Evolutionary conservation across 371 early-diverging fungal genomes (phyloP), one percentile per base, ranked within the genome.

Genomic region (Mucor irregularis): DNA sequence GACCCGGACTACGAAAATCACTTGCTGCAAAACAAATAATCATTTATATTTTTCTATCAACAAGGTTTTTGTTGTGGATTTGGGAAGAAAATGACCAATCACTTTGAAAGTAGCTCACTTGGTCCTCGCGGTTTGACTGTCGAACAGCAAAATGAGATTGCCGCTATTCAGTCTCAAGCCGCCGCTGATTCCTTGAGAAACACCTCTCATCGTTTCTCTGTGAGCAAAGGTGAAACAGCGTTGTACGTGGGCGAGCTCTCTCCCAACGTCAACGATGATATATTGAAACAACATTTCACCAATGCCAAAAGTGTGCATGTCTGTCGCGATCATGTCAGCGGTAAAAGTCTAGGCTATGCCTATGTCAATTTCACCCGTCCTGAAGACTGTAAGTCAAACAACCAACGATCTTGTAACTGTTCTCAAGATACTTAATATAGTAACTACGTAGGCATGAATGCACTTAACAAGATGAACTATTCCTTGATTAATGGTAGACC

Each of bases 251-350:
- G 94, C 31, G 94, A 93, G 70, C 83, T 94, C 30, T 95, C 94
- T 63, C 90, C 90, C 50, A 80, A 82, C 38, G 94, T 97, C 52
- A 92, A 95, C 47, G 99, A 98, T 78, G 90, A 94, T 22, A 87
- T 88, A 71, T 81, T 98, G 53, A 95, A 86, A 61, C 95, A 96
- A 65, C 82, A 96, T 62, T 98, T 98, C 81, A 88, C 78, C 79
- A 79, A 85, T 58, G 72, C 93, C 47, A 91, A 95, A 53, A 94
- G 91, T 65, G 92, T 97, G 56, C 92, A 97, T 63, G 93, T 98
- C 47, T 97, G 97, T 82, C 89, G 98, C 56, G 99, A 98, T 74
- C 90, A 93, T 53, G 90, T 96, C 58, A 97, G 95, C 52, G 87
- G 95, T 35, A 90, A 94, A 58, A 91, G 91, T 61, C 80, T 98